A percentile compares a stretch with the other conserved stretches of the same genome.
phyloP scores from a whole-genome alignment of 768 basidiomycete species.

The Lenzites betulinus region DNA sequence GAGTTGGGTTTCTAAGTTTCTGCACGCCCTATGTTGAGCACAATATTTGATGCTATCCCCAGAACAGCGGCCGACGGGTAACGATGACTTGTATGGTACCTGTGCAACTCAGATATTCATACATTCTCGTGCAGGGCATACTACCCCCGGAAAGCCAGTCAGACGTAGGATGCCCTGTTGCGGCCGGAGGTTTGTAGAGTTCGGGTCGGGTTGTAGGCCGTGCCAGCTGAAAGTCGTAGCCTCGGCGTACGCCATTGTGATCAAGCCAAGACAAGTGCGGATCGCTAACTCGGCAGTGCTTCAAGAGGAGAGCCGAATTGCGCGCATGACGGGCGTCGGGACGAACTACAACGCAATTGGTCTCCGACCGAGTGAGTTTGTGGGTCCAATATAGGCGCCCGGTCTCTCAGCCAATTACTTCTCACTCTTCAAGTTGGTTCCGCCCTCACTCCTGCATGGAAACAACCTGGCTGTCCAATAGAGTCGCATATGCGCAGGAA shows the following conservation, averaged over 20 bases:
- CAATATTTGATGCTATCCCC: neutral
- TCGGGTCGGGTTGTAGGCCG: no score
- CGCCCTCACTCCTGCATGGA: no score
- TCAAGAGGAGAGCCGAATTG: no score
- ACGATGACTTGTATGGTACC: conserved; percentile 26
- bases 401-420: no score
- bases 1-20: no score
- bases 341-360: neutral
- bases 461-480: neutral
- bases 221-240: no score
- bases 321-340: no score
- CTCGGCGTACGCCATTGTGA: no score
- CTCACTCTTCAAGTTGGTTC: neutral
- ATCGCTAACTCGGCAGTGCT: no score
- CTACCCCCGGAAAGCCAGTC: conserved; percentile 30
- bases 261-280: no score
- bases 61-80: conserved; percentile 20
- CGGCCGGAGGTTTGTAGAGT: conserved; percentile 25
- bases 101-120: neutral
- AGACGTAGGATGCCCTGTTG: conserved; percentile 27
- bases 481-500: no score
- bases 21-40: no score
- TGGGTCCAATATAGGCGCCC: conserved; percentile 1
- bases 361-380: neutral
- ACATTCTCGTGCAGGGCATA: neutral